Base-by-base conservation (phyloP, 2,329 filamentous ascomycete genomes). In the Orbilia brochopaga region DNA sequence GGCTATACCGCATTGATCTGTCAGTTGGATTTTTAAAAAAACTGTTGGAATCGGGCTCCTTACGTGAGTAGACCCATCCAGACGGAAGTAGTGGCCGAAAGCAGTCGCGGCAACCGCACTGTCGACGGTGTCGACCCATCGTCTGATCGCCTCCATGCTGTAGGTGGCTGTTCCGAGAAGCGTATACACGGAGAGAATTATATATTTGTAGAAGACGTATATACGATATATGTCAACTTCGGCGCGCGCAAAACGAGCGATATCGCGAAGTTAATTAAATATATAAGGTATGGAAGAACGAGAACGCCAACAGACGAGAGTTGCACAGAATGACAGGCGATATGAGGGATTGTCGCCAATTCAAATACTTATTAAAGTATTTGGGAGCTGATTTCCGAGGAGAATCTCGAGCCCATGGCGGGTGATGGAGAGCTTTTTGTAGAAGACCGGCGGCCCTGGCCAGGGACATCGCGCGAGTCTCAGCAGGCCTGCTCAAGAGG, bases 21-120 rank as follows among this genome's bases (percentile, higher is more conserved):
- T 54, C 27, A 57, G 58, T 32, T 53, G 17, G 19, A 37, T 67
- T 64, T 59, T 50, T 57, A 24, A 57, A 65, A 32, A 32, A 32
- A 32, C 48, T 67, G 48, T 83, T 85, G 90, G 89, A 30, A 27
- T 55, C n/a, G n/a, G n/a, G n/a, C 30, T 53, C 50, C 50, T 30
- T 72, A 72, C 67, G 85, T 93, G 90, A 76, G 90, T 90, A 42
- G 86, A 91, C 75, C 90, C 90, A 73, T 95, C 90, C 44, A 96
- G 85, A 75, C 87, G 86, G 81, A 96, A 96, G 82, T 87, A 90
- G 75, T 83, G 82, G 73, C 90, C 90, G 69, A 91, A 83, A 35
- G 83, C 79, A 78, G 87, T 88, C 74, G 80, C 81, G 72, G 89
- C 90, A 75, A 92, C 84, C 70, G 81, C 83, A 74, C 77, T 76